Base-by-base conservation (phyloP, 306 rosid genomes). In the Cucurbita ficifolia region DNA sequence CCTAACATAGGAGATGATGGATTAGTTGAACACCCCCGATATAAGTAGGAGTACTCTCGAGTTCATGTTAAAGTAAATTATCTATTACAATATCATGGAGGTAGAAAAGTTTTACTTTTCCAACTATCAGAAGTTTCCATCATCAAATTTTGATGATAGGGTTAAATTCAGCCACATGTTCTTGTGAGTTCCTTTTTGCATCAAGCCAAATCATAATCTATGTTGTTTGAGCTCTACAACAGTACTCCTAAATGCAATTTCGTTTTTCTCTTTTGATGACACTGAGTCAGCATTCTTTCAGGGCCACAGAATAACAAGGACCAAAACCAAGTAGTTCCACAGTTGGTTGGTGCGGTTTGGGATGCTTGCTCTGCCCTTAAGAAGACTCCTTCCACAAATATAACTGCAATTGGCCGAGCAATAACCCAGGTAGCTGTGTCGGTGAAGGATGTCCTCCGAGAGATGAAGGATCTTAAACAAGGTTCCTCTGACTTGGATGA, bases 391-490 rank as follows among this genome's bases (percentile, higher is more conserved):
- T 9, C 84, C n/a, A 76, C 97, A 50, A 95, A 91, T 83, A 69
- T 91, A 70, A 84, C 86, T 10, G 97, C 97, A 13, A 84, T 95
- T 72, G 97, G 99, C 70, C 83, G 96, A 74, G 90, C 83, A 65
- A 83, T 91, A 85, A 88, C 96, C 4, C 89, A 82, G 78, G 87
- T 91, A 75, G 99, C 96, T 1, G 92, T 91, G 75, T 83, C 96
- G 12, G 80, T 91, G 70, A 95, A 91, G 78, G 99, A 91, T 7
- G 97, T 95, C 80, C 89, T 95, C 61, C 96, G 96, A 1, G 99
- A 95, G 81, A 82, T 95, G 96, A 95, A 85, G 76, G 99, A 95
- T 84, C 85, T 95, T 71, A 95, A 87, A 83, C 89, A 90, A 6
- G 83, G 5, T 33, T 78, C 91, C 40, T 76, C 83, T 9, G 83